Evolutionary conservation across 805 yeast genomes (phyloP), one percentile per base, ranked within the genome.

Genomic region (Myxozyma udenii): DNA sequence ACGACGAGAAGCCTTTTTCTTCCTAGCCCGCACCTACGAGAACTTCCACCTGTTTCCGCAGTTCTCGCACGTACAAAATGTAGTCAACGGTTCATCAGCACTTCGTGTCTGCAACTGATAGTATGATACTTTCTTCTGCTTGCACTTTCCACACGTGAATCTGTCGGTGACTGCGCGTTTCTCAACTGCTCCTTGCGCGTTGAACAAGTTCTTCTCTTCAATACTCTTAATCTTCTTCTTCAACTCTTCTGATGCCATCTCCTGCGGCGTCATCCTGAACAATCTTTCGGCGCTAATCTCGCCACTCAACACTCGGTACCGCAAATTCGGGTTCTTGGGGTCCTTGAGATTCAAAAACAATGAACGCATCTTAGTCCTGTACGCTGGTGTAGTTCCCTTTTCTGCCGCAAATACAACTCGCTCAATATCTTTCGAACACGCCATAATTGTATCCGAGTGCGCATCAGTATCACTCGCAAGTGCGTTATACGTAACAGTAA

Each of bases 21-120:
- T n/a, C n/a, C n/a, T n/a, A n/a, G n/a, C n/a, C n/a, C n/a, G n/a
- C n/a, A 3, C 14, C 61, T 68, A 90, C 28, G 95, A 86, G 67
- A 93, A 93, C 71, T 93, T 93, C 98, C 98, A 93, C 70, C 98
- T 80, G 66, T 93, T 88, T 57, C 98, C 98, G 74, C 98, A 93
- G 60, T 81, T 87, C 65, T 90, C 97, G 74, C 98, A 93, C 2
- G 96, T 90, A 74, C 98, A 93, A 68, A 93, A 93, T 1, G 98
- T 93, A 5, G 98, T 93, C 64, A 93, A 78, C 53, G 98, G 98
- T 71, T 93, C 98, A 80, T 93, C 98, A 18, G 98, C 98, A 51
- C 96, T 87, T 71, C 98, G 78, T 30, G 98, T 93, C 75, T 93
- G 98, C 84, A 93, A 79, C 73, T 93, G 98, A 71, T 90, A 91